Evolutionary conservation across 257 asterid species (phyloP).

Genomic region (Gentiana dahurica): DNA sequence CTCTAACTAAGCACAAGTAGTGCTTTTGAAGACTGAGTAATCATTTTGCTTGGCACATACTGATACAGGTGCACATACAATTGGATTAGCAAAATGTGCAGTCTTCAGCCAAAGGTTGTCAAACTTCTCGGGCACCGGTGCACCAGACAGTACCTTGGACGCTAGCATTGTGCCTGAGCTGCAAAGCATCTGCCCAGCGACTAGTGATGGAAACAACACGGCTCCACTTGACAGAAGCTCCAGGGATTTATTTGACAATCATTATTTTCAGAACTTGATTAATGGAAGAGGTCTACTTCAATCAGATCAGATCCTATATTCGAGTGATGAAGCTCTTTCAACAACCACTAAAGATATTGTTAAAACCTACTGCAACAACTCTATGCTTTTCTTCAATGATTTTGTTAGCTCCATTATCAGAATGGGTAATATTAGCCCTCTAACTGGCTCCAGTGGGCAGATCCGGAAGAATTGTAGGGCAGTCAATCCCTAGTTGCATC

Average conservation of each 20-base stretch:
- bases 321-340: constrained; percentile 30
- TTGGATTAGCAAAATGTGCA: constrained; percentile 53
- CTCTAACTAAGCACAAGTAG: too few relatives aligned
- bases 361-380: constrained; percentile 29
- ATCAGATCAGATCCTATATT: constrained; percentile 52
- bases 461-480: constrained; percentile 61
- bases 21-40: background rate
- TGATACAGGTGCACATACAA: constrained; percentile 56
- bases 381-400: constrained; percentile 38
- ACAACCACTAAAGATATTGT: constrained; percentile 47
- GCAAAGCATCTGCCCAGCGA: constrained; percentile 37
- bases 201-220: constrained; percentile 54
- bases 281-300: constrained; percentile 52
- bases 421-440: constrained; percentile 54
- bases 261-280: constrained; percentile 49
- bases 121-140: constrained; percentile 61
- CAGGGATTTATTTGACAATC: constrained; percentile 57
- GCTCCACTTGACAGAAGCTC: constrained; percentile 52
- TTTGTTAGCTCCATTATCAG: constrained; percentile 58
- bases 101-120: constrained; percentile 46
- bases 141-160: constrained; percentile 58
- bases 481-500: constrained; percentile 16
- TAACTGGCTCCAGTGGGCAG: constrained; percentile 52
- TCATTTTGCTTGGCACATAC: background rate
- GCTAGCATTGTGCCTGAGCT: constrained; percentile 28